phyloP scores from a whole-genome alignment of 75 land plant species.

The Larix kaempferi region DNA sequence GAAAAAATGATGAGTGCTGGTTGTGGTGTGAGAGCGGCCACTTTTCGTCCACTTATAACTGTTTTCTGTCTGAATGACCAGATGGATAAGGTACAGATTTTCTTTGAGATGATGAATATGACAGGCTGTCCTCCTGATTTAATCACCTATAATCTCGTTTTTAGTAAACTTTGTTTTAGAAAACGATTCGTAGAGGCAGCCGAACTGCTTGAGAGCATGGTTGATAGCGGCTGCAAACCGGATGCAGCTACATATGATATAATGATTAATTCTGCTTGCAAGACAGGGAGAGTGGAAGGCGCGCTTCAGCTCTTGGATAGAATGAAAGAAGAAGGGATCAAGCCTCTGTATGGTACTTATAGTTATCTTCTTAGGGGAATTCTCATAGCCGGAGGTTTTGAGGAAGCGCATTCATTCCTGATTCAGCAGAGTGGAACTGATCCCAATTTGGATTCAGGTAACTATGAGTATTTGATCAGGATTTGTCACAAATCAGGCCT shows the following conservation, averaged over 20 bases:
- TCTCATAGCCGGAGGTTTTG: neutral
- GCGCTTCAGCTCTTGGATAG: neutral
- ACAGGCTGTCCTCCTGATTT: constrained; percentile 5
- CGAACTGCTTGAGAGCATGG: neutral
- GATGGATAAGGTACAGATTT: neutral
- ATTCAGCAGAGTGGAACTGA: neutral
- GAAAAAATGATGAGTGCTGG: neutral
- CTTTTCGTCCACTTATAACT: neutral
- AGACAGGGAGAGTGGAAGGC: neutral
- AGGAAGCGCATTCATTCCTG: neutral
- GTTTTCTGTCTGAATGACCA: neutral
- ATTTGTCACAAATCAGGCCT: neutral
- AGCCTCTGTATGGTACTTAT: neutral
- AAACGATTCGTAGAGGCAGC: neutral
- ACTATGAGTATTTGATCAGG: constrained; percentile 6
- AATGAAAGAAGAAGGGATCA: constrained; percentile 1
- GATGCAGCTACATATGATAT: constrained; percentile 3
- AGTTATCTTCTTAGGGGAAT: neutral
- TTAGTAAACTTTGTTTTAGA: neutral
- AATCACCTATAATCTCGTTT: neutral
- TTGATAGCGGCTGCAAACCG: neutral
- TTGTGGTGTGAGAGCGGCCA: neutral
- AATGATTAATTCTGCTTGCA: neutral
- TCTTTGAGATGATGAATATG: constrained; percentile 3
- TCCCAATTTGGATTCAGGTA: constrained; percentile 1